Evolutionary conservation across 2,329 filamentous ascomycete species (phyloP), one percentile per base, ranked within the genome.

Genomic region (Penicillium glabrum): DNA sequence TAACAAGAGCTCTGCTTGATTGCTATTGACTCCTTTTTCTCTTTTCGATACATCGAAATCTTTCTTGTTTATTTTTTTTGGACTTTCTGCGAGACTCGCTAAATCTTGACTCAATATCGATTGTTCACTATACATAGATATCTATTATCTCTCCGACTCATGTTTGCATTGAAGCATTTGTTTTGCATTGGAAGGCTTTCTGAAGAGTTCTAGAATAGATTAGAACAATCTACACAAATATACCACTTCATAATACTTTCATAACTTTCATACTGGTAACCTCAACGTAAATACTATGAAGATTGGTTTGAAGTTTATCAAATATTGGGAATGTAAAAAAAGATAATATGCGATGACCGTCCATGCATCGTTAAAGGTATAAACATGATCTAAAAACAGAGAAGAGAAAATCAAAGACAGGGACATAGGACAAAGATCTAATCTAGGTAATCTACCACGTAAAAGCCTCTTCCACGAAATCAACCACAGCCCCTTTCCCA

Each of bases 391-490:
- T 23, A 41, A 41, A 23, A 23, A 23, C 37, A 41, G n/a, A 21
- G 37, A 41, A 41, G n/a, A 23, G 37, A 41, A 41, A 23, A 19
- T 19, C 10, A 13, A 19, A 29, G 9, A 29, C 26, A 16, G 16
- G n/a, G 6, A 37, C 16, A 37, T 16, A 23, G 11, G 5, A 41
- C 19, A 41, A 41, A 7, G 2, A 41, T 21, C 35, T 37, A 21
- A 41, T 41, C 39, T 41, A 23, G 16, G 3, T 49, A 27, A 29
- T 56, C 61, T 69, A 87, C 76, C 86, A 87, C 1, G 84, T 87
- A 72, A 88, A 88, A 39, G 83, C 83, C 74, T 88, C 86, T 69
- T 88, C 86, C 21, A 84, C 78, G 71, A 87, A 87, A 72, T 87
- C 85, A 9, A 88, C 72, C 49, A 76, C 76, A 37, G 80, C 82